Evolutionary conservation across 805 yeast species (phyloP).

Genomic region (Kazachstania bromeliacearum): DNA sequence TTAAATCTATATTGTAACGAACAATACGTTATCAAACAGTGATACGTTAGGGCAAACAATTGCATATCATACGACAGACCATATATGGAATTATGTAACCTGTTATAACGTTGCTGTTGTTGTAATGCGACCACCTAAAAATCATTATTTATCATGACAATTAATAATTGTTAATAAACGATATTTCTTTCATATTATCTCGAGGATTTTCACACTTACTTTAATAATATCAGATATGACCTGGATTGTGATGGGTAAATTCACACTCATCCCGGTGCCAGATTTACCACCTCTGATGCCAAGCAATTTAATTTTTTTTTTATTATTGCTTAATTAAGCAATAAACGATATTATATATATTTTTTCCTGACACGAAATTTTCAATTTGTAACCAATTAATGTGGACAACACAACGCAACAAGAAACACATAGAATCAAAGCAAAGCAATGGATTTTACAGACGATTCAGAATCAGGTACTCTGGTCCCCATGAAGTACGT

Average conservation of each 20-base stretch:
- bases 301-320: too few species aligned
- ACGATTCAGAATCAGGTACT: not conserved
- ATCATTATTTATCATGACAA: too few species aligned
- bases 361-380: too few species aligned
- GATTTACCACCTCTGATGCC: too few species aligned
- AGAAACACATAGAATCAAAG: not conserved
- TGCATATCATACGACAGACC: conserved; percentile 33
- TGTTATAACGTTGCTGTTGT: conserved; percentile 15
- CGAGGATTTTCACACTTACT: not conserved
- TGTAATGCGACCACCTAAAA: conserved; percentile 1
- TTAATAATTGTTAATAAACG: too few species aligned
- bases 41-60: conserved; percentile 12
- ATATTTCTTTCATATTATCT: too few species aligned
- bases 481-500: conserved; percentile 1
- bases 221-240: not conserved
- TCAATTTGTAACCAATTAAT: too few species aligned
- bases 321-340: too few species aligned
- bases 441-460: conserved; percentile 1
- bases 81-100: conserved; percentile 27
- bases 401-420: too few species aligned
- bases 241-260: too few species aligned
- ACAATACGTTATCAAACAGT: conserved; percentile 15
- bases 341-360: too few species aligned
- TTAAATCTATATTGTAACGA: conserved; percentile 21
- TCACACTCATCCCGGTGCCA: too few species aligned